These are phyloP conservation scores for Vicia villosa DNA, from an alignment of 306 rosid species.

Conservation along the genomic window DNA sequence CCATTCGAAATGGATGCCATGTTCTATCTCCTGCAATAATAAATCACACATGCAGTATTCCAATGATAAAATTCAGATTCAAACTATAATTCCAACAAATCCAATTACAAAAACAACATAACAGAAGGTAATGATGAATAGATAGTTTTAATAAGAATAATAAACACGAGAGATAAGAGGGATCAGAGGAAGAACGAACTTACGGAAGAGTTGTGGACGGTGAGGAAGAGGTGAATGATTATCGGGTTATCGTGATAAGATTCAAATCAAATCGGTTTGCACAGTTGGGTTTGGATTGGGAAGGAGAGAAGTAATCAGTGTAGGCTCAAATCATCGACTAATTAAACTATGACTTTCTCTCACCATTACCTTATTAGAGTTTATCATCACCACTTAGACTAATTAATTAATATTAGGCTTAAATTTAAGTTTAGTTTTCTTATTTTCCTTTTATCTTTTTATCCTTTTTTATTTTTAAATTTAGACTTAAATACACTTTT, in stretches of 20 bases:
- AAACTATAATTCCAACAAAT: not conserved
- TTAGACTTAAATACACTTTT: too few species aligned
- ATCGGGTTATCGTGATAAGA: not conserved
- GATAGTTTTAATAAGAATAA: not conserved
- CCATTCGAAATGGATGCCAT: constrained; percentile 28
- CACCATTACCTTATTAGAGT: too few species aligned
- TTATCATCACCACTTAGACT: too few species aligned
- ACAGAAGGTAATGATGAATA: not conserved
- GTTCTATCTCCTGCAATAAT: not conserved
- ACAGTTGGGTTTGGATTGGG: not conserved
- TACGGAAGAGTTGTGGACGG: not conserved
- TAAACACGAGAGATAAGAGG: not conserved
- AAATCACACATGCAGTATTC: not conserved
- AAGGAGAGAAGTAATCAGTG: not conserved
- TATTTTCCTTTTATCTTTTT: too few species aligned
- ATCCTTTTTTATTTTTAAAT: too few species aligned
- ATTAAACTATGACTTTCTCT: too few species aligned
- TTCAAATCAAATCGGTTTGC: not conserved
- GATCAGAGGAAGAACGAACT: not conserved
- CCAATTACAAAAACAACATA: not conserved
- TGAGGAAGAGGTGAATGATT: not conserved
- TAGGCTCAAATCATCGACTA: too few species aligned
- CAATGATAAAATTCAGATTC: not conserved
- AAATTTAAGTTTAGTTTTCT: too few species aligned
- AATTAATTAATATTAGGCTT: too few species aligned